These are phyloP conservation scores for Dendrostoma leiphaemia DNA, from an alignment of 2,329 filamentous ascomycete genomes.

Conservation along the genomic window DNA sequence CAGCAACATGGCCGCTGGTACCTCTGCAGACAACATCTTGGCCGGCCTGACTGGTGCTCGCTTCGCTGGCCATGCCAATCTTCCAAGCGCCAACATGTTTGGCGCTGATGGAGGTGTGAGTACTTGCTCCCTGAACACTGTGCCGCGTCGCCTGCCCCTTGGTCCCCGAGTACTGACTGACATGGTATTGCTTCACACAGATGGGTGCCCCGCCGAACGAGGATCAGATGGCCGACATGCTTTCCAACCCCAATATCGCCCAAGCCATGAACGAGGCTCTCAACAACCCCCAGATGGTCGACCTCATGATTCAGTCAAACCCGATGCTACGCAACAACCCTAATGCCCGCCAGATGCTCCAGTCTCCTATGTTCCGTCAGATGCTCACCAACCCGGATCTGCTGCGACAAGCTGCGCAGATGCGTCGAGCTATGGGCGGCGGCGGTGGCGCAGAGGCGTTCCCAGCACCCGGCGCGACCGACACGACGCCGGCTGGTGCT, in stretches of 20 bases:
- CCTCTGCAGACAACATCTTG: conserved; percentile 78
- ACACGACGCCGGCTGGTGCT: conserved; percentile 67
- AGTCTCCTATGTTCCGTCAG: conserved; percentile 81
- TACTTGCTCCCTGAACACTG: no score
- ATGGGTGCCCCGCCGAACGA: conserved; percentile 85
- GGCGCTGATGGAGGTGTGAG: conserved; percentile 91
- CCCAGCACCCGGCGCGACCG: conserved; percentile 87
- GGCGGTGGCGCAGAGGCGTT: conserved; percentile 58
- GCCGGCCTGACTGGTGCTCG: conserved; percentile 88
- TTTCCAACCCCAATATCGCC: conserved; percentile 41
- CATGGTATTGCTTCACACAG: conserved; percentile 44
- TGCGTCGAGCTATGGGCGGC: conserved; percentile 70
- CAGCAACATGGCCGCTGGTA: conserved; percentile 75
- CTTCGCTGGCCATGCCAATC: conserved; percentile 86
- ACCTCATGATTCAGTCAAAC: conserved; percentile 92
- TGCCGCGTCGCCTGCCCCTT: no score
- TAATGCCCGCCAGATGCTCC: conserved; percentile 78
- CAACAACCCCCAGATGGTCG: conserved; percentile 89
- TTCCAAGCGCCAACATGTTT: conserved; percentile 86
- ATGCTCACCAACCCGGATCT: conserved; percentile 93
- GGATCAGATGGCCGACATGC: conserved; percentile 79
- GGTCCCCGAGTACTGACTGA: conserved; percentile 21
- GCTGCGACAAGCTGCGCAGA: conserved; percentile 76
- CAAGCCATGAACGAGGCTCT: conserved; percentile 53
- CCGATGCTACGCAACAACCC: conserved; percentile 76